phyloP scores from a whole-genome alignment of 1,284 basidiomycete genomes.

The Fomitopsis pinicola region DNA sequence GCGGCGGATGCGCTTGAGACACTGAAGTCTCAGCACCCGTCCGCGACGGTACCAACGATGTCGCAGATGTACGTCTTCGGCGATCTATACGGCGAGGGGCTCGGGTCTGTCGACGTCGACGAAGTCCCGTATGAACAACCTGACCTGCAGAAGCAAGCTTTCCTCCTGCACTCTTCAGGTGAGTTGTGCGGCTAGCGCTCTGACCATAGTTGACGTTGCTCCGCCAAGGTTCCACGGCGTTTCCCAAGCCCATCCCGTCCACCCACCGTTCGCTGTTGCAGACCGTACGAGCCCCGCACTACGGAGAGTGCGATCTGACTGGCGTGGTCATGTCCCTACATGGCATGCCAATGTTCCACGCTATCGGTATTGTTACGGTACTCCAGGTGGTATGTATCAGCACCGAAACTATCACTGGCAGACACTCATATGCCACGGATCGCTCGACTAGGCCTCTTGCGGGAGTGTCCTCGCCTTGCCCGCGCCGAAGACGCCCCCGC shows the following conservation, averaged over 20 bases:
- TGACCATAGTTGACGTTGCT: background rate
- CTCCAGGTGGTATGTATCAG: slow-evolving; percentile 4
- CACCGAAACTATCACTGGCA: no score
- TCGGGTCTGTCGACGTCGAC: background rate
- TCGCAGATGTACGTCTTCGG: background rate
- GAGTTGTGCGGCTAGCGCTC: slow-evolving; percentile 1
- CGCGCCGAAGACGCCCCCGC: slow-evolving; percentile 17
- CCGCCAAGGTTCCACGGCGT: slow-evolving; percentile 20
- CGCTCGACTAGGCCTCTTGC: background rate
- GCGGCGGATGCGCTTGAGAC: background rate
- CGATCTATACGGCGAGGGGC: background rate
- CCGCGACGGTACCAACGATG: background rate
- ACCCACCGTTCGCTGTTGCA: slow-evolving; percentile 9
- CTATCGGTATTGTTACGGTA: slow-evolving; percentile 13
- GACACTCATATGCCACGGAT: slow-evolving; percentile 6
- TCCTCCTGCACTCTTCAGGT: slow-evolving; percentile 32
- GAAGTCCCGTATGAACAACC: background rate
- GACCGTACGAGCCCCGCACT: background rate
- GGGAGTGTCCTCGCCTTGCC: slow-evolving; percentile 14
- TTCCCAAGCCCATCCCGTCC: slow-evolving; percentile 20
- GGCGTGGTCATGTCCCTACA: slow-evolving; percentile 14
- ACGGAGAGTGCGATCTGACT: slow-evolving; percentile 15
- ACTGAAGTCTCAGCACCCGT: background rate
- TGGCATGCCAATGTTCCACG: slow-evolving; percentile 18
- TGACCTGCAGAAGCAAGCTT: slow-evolving; percentile 15